phyloP scores from a whole-genome alignment of 1,139 yeast species.

The Yarrowia galli region DNA sequence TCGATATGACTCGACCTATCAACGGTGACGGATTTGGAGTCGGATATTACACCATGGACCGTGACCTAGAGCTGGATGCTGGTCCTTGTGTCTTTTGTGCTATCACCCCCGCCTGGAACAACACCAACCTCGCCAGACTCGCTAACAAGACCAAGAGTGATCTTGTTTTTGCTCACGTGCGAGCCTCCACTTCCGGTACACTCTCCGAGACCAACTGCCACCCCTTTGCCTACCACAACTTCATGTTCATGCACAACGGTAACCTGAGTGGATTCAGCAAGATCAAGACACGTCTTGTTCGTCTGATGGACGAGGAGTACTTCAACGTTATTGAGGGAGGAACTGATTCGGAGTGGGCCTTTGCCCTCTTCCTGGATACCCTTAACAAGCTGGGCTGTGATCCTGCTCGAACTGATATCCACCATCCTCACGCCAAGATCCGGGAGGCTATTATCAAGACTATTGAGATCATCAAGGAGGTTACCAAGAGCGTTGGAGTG shows the following conservation, averaged over 20 bases:
- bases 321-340: conserved; percentile 86
- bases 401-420: conserved; percentile 59
- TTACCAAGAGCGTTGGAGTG: conserved; percentile 61
- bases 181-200: conserved; percentile 96
- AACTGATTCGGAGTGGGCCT: conserved; percentile 95
- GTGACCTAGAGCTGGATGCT: conserved; percentile 59
- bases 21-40: conserved; percentile 99
- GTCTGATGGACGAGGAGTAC: conserved; percentile 78
- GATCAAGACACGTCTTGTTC: conserved; percentile 75
- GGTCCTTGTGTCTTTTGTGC: conserved; percentile 90
- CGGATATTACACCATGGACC: conserved; percentile 72
- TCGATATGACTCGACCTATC: conserved; percentile 88
- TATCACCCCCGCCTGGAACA: conserved; percentile 98
- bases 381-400: conserved; percentile 77
- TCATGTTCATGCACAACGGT: conserved; percentile 98
- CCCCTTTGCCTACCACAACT: conserved; percentile 81
- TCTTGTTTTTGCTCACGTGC: conserved; percentile 90
- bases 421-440: conserved; percentile 64
- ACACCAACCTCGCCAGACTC: conserved; percentile 81
- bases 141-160: conserved; percentile 86
- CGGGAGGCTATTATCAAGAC: conserved; percentile 76
- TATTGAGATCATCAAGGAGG: conserved; percentile 72
- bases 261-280: conserved; percentile 76
- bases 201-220: conserved; percentile 95
- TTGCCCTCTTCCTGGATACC: conserved; percentile 85